Evolutionary conservation across 768 basidiomycete genomes (phyloP).

Genomic region (Phanerochaete carnosa): DNA sequence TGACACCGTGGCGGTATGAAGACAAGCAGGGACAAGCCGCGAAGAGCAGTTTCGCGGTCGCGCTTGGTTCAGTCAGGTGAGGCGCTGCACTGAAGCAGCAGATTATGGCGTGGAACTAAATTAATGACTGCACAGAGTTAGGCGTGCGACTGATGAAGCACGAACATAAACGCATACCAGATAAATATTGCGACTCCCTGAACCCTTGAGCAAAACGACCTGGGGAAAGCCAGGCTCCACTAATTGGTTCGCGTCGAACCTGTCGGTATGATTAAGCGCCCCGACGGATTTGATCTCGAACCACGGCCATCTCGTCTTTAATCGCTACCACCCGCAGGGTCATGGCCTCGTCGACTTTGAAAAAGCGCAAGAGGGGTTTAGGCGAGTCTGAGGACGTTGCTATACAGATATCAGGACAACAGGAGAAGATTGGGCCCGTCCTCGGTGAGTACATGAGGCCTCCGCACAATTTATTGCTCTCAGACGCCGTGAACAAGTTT

Average conservation of each 20-base stretch:
- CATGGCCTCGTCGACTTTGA: conserved; percentile 12
- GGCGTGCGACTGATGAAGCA: neutral
- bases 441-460: conserved; percentile 38
- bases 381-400: conserved; percentile 33
- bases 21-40: conserved; percentile 3
- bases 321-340: neutral
- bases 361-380: conserved; percentile 47
- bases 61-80: conserved; percentile 2
- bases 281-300: neutral
- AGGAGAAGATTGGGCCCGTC: conserved; percentile 43
- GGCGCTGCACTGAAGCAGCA: conserved; percentile 8
- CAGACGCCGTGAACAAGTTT: neutral
- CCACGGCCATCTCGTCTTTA: neutral
- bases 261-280: neutral
- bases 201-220: neutral
- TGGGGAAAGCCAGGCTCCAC: neutral
- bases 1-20: neutral
- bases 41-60: neutral
- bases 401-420: conserved; percentile 34
- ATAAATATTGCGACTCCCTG: conserved; percentile 1
- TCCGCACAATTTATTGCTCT: neutral
- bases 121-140: neutral
- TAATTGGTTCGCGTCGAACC: conserved; percentile 3
- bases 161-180: neutral
- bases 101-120: conserved; percentile 8